Evolutionary conservation across 306 rosid genomes (phyloP), one percentile per base, ranked within the genome.

Genomic region (Aeschynomene evenia): DNA sequence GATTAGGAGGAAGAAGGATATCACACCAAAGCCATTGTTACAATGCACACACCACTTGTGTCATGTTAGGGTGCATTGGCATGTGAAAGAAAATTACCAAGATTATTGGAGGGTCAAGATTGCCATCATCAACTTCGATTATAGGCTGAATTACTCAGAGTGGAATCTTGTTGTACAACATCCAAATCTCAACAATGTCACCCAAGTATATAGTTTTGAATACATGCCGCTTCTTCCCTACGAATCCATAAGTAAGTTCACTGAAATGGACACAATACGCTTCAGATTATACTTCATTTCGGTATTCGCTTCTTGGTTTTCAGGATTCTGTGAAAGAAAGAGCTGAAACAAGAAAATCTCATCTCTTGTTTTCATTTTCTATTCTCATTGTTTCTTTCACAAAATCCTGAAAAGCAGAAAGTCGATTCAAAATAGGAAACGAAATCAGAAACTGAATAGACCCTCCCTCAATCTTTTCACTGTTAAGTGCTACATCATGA

Each of bases 1-100:
- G 68, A 85, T 86, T 49, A 77, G 74, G n/a, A n/a, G n/a, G 6
- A 89, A 71, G 71, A 86, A 77, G 15, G 96, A 92, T 14, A 82
- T 81, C 51, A 22, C 71, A 58, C 79, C 82, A 66, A 78, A 88
- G 23, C 96, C 98, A 49, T 83, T 92, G 85, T 63, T 92, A 19
- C 92, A 86, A 58, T 92, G 98, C 84, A 92, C 98, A 48, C 95
- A 85, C 63, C 98, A 92, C 51, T 57, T 92, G 86, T 92, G 98
- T 72, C 92, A 86, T 6, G 67, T 89, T 22, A 73, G 96, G 55
- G 91, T 92, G 4, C 98, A 92, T 49, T 92, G 98, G 98, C 98
- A 92, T 63, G 70, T 92, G 52, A 89, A 89, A 83, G 80, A 83
- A 31, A 92, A 92, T 75, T 89, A 92, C 11, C 77, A 87, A 70